Percentiles rank a stretch among this genome's conserved stretches.
These are phyloP conservation scores for Emmonsiellopsis sp. DNA, from an alignment of 2,329 filamentous ascomycete genomes.

Conservation along the genomic window DNA sequence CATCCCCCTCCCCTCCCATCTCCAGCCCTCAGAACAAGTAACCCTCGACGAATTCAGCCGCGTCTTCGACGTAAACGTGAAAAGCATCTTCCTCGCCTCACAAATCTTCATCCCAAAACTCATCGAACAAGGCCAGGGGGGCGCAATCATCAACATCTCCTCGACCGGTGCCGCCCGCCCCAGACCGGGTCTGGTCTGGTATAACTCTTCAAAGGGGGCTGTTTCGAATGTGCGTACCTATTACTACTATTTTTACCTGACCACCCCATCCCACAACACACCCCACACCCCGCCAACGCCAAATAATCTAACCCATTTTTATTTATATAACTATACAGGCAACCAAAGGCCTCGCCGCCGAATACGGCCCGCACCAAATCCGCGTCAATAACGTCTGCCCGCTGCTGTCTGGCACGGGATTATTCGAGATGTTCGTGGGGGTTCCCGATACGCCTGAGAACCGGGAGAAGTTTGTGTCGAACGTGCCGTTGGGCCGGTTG, in stretches of 20 bases:
- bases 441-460: slow-evolving; percentile 39
- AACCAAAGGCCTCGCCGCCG: slow-evolving; percentile 60
- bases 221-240: slow-evolving; percentile 32
- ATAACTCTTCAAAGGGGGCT: slow-evolving; percentile 37
- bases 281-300: not conserved
- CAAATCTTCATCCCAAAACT: slow-evolving; percentile 27
- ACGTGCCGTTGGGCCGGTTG: slow-evolving; percentile 35
- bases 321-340: slow-evolving; percentile 29
- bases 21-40: slow-evolving; percentile 31
- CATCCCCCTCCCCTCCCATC: not conserved
- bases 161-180: slow-evolving; percentile 35
- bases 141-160: slow-evolving; percentile 38
- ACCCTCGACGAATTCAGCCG: slow-evolving; percentile 36
- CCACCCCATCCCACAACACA: not conserved
- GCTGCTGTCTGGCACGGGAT: slow-evolving; percentile 56
- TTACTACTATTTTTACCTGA: not conserved
- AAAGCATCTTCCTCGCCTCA: slow-evolving; percentile 31
- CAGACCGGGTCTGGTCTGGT: slow-evolving; percentile 37
- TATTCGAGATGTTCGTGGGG: slow-evolving; percentile 42
- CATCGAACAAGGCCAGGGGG: slow-evolving; percentile 31
- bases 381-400: slow-evolving; percentile 65
- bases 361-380: slow-evolving; percentile 64
- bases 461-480: slow-evolving; percentile 34
- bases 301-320: not conserved
- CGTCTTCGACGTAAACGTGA: slow-evolving; percentile 38